Base-by-base conservation (phyloP, 805 yeast genomes). In the Debaryomyces prosopidis region DNA sequence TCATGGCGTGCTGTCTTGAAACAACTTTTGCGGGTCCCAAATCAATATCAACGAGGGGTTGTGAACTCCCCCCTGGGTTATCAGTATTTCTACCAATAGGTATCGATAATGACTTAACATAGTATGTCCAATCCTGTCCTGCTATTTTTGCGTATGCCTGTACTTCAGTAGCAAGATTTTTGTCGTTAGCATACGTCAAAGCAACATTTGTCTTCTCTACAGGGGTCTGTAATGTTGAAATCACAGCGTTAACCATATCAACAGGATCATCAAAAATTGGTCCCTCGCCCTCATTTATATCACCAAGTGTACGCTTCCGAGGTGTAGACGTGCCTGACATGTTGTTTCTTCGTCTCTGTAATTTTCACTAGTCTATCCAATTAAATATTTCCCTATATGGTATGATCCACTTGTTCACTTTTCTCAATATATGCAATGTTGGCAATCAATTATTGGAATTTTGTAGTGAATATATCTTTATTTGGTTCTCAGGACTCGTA, bases 21-120 rank as follows among this genome's bases (percentile, higher is more conserved):
- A 94, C 98, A n/a, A 94, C 96, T 65, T 92, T 92, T 9, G 97
- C 92, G 1, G 99, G 99, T 1, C 97, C 97, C 57, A 94, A 71
- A 65, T 94, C 99, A 40, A 92, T 92, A 58, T 90, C 90, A 32
- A 84, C 81, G 11, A 42, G n/a, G 15, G 35, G 10, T 14, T 37
- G 44, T 3, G 46, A 43, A 18, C 39, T 23, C 9, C 40, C 50
- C 16, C 33, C 36, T 19, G 44, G 41, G 47, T 50, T 42, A 33
- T 73, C 76, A 2, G 96, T 87, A 57, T 85, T 85, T 57, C 99
- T 77, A n/a, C 99, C 99, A 46, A 94, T 87, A 1, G 85, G 70
- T 4, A 92, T 79, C 23, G 77, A 78, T 42, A 92, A 71, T 14
- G 82, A 74, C 61, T 91, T 89, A 36, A 94, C 97, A 59, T 90